These are phyloP conservation scores for Pittosporum tobira DNA, from an alignment of 129 eudicot species.

Conservation along the genomic window DNA sequence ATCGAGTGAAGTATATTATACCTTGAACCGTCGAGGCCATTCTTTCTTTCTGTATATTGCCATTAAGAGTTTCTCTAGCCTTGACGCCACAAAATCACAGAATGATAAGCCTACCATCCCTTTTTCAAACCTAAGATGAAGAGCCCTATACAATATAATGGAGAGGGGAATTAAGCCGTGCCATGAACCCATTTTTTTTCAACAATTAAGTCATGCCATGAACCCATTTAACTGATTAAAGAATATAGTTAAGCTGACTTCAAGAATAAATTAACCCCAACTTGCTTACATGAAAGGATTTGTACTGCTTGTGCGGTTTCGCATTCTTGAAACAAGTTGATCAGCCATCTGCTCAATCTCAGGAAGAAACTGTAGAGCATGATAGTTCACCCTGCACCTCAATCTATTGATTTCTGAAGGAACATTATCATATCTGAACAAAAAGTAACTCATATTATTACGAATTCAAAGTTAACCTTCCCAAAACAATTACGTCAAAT, in stretches of 20 bases:
- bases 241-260: neutral
- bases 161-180: neutral
- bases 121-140: conserved; percentile 96
- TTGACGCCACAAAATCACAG: conserved; percentile 95
- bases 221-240: neutral
- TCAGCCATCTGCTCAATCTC: conserved; percentile 94
- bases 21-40: conserved; percentile 96
- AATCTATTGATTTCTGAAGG: conserved; percentile 89
- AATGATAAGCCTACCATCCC: conserved; percentile 99
- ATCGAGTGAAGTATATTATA: conserved; percentile 5
- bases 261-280: neutral
- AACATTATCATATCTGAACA: conserved; percentile 82
- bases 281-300: conserved; percentile 82
- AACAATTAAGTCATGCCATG: no score
- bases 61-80: conserved; percentile 87
- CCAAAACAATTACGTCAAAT: neutral
- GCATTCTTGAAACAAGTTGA: conserved; percentile 76
- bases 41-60: conserved; percentile 81
- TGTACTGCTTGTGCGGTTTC: conserved; percentile 77
- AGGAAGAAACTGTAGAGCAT: conserved; percentile 93
- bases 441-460: conserved; percentile 8
- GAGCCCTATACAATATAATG: conserved; percentile 71
- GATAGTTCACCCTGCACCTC: conserved; percentile 94
- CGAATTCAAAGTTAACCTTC: neutral
- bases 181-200: neutral